A percentile compares a stretch with the other conserved stretches of the same genome.
Conservation (phyloP, 2,329 filamentous ascomycete species). For the Scleromitrula shiraiana region DNA sequence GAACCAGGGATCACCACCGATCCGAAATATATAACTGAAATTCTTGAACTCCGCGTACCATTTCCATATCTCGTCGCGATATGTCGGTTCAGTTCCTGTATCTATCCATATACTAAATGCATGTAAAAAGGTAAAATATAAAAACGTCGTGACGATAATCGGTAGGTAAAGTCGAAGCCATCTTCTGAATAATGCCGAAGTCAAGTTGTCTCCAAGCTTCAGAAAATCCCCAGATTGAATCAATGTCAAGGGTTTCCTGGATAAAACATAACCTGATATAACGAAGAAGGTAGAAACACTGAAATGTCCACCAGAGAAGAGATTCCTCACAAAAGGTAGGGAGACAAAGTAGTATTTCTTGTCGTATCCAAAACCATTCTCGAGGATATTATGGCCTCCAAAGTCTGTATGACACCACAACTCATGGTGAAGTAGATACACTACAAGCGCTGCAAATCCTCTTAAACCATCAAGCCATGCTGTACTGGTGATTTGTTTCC, state of each 20-base stretch:
- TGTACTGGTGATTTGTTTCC: conserved; percentile 7
- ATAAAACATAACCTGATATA: conserved; percentile 40
- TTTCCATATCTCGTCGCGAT: conserved; percentile 21
- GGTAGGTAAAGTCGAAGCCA: conserved; percentile 40
- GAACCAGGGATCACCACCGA: conserved; percentile 48
- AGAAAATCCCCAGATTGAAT: conserved; percentile 33
- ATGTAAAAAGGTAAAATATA: conserved; percentile 25
- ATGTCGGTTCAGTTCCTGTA: conserved; percentile 15
- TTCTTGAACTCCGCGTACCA: conserved; percentile 50
- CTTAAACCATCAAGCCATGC: conserved; percentile 39
- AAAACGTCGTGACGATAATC: conserved; percentile 36
- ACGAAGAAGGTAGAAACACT: conserved; percentile 46
- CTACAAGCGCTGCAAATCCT: conserved; percentile 39
- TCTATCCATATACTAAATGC: conserved; percentile 19
- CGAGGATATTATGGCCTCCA: conserved; percentile 14
- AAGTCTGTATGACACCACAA: conserved; percentile 27
- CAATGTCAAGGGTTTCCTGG: conserved; percentile 35
- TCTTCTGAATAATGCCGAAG: conserved; percentile 40
- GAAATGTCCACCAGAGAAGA: conserved; percentile 55
- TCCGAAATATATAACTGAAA: conserved; percentile 58
- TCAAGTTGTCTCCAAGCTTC: conserved; percentile 33
- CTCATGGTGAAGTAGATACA: conserved; percentile 39
- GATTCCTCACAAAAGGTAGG: conserved; percentile 49
- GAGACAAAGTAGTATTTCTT: conserved; percentile 31
- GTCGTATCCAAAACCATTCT: conserved; percentile 28